These are phyloP conservation scores for Exophiala viscosa DNA, from an alignment of 2,329 filamentous ascomycete genomes.

Conservation along the genomic window DNA sequence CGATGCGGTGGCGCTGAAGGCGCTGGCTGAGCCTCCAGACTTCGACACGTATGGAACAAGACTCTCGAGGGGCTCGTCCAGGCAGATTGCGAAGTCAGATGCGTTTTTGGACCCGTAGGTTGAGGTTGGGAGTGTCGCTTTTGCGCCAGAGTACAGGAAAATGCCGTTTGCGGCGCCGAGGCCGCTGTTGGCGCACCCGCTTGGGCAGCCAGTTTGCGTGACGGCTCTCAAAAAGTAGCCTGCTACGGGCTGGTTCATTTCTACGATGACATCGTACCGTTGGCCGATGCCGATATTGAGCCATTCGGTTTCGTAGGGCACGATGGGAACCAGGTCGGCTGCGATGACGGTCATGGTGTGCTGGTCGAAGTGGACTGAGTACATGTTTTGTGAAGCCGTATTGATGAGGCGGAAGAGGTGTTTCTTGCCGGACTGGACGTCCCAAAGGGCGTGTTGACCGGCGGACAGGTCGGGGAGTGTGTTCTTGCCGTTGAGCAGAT, in stretches of 20 bases:
- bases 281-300: constrained; percentile 47
- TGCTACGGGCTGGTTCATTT: constrained; percentile 36
- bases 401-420: constrained; percentile 37
- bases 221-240: constrained; percentile 43
- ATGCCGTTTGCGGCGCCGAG: constrained; percentile 30
- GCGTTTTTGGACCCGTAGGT: constrained; percentile 28
- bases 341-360: constrained; percentile 58
- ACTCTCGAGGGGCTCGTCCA: constrained; percentile 28
- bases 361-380: constrained; percentile 51
- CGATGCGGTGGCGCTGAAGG: constrained; percentile 28
- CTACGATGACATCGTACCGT: constrained; percentile 43
- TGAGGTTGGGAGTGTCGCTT: constrained; percentile 28
- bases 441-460: constrained; percentile 25
- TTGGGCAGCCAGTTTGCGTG: constrained; percentile 29
- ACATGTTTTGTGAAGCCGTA: constrained; percentile 47
- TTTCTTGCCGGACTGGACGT: constrained; percentile 32
- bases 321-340: constrained; percentile 51
- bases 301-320: constrained; percentile 50
- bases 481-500: constrained; percentile 28
- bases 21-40: constrained; percentile 25
- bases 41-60: constrained; percentile 29
- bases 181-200: constrained; percentile 19
- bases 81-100: constrained; percentile 30
- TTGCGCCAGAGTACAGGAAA: constrained; percentile 27
- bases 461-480: constrained; percentile 19